These are phyloP conservation scores for Candida succiphila DNA, from an alignment of 805 yeast species.

Conservation along the genomic window DNA sequence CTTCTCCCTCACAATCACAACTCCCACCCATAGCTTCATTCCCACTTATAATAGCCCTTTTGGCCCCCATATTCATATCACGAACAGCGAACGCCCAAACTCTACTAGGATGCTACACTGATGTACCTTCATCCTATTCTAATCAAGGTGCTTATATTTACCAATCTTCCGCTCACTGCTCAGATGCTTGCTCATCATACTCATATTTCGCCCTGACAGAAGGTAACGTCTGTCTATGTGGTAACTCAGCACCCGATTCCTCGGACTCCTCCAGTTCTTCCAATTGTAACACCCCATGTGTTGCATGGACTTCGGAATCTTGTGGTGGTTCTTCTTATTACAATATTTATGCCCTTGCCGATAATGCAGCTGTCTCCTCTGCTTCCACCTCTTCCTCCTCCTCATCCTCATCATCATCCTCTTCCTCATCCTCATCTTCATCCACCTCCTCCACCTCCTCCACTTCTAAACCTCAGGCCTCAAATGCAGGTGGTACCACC, in stretches of 20 bases:
- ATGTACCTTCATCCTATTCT: slow-evolving; percentile 25
- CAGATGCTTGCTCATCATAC: slow-evolving; percentile 31
- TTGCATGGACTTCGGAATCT: slow-evolving; percentile 46
- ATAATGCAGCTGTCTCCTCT: slow-evolving; percentile 5
- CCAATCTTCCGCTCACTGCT: slow-evolving; percentile 54
- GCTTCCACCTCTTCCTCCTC: slow-evolving; percentile 16
- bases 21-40: no score
- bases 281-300: slow-evolving; percentile 38
- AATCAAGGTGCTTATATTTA: slow-evolving; percentile 38
- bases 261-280: slow-evolving; percentile 16
- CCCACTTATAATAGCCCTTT: no score
- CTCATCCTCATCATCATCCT: slow-evolving; percentile 14
- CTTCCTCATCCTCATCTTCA: slow-evolving; percentile 4
- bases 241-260: slow-evolving; percentile 29
- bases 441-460: slow-evolving; percentile 2
- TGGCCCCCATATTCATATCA: no score
- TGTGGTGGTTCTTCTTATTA: slow-evolving; percentile 52
- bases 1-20: no score
- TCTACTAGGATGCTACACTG: slow-evolving; percentile 28
- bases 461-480: slow-evolving; percentile 4
- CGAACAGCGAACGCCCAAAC: neutral
- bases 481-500: slow-evolving; percentile 7
- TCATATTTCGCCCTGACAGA: slow-evolving; percentile 40
- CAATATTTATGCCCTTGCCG: slow-evolving; percentile 32
- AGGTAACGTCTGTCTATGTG: slow-evolving; percentile 62